phyloP scores from a whole-genome alignment of 441 rosid genomes.

The Mallotus japonicus region DNA sequence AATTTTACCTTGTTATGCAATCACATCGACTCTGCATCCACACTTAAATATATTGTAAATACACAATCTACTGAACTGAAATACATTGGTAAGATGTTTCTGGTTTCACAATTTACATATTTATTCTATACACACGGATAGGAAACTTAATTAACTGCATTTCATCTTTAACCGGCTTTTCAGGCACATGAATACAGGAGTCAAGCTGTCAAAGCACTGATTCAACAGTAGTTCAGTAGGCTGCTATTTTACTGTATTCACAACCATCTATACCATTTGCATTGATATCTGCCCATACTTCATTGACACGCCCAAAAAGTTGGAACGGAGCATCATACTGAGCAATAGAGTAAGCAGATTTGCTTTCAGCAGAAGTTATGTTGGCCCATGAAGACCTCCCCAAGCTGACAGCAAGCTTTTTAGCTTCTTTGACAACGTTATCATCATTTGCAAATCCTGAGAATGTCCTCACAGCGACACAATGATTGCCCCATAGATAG shows the following conservation, averaged over 20 bases:
- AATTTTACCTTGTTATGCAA: not conserved
- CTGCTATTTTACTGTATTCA: conserved; percentile 26
- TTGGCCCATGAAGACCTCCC: conserved; percentile 54
- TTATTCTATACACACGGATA: not conserved
- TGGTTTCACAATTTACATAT: not conserved
- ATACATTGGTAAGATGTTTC: not conserved
- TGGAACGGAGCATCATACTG: conserved; percentile 63
- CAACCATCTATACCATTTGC: conserved; percentile 32
- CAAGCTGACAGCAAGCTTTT: conserved; percentile 57
- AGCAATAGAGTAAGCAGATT: conserved; percentile 55
- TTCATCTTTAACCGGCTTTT: not conserved
- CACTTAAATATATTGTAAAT: not conserved
- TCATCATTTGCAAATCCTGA: conserved; percentile 59
- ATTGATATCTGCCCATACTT: conserved; percentile 62
- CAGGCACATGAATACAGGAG: not conserved
- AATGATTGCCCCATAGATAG: conserved; percentile 42
- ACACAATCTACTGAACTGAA: not conserved
- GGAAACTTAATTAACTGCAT: not conserved
- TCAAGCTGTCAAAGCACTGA: not conserved
- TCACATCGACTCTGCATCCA: not conserved
- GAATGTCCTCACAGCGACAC: conserved; percentile 58
- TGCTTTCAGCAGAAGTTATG: conserved; percentile 36
- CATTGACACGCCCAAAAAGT: conserved; percentile 55
- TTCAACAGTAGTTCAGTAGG: conserved; percentile 32
- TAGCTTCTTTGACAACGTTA: conserved; percentile 46